Conservation (phyloP, 352 stramenopile species). For the Thalassiosira sp. region DNA sequence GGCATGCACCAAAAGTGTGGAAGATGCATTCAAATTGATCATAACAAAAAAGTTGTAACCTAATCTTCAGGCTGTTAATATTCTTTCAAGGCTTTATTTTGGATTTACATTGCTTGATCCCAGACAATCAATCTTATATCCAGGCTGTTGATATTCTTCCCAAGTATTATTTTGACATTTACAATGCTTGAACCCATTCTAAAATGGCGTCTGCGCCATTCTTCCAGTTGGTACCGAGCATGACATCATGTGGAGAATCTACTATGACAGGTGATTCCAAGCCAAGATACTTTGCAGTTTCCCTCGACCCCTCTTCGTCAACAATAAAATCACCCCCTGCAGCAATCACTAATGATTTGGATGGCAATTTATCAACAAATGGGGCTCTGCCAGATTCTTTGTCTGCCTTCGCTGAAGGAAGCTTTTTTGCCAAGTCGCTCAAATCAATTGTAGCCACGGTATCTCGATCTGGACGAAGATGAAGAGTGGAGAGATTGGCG, state of each 20-base stretch:
- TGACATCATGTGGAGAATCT: constrained; percentile 83
- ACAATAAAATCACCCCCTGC: constrained; percentile 80
- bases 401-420: constrained; percentile 58
- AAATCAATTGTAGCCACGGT: constrained; percentile 80
- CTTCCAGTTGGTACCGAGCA: constrained; percentile 76
- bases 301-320: constrained; percentile 68
- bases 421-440: constrained; percentile 63
- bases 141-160: no score
- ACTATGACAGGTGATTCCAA: constrained; percentile 58
- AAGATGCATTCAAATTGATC: no score
- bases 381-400: constrained; percentile 51
- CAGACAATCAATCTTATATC: no score
- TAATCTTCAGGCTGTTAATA: no score
- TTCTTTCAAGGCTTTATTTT: no score
- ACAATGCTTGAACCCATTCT: constrained; percentile 55
- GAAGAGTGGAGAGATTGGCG: no score
- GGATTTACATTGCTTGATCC: no score
- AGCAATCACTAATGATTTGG: constrained; percentile 69
- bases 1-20: no score
- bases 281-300: constrained; percentile 75
- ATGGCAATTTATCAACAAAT: constrained; percentile 57
- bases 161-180: no score
- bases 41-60: no score
- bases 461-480: no score
- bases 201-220: constrained; percentile 73